Evolutionary conservation across 495 filamentous ascomycete species (phyloP).

Genomic region (Penicillium odoratum): DNA sequence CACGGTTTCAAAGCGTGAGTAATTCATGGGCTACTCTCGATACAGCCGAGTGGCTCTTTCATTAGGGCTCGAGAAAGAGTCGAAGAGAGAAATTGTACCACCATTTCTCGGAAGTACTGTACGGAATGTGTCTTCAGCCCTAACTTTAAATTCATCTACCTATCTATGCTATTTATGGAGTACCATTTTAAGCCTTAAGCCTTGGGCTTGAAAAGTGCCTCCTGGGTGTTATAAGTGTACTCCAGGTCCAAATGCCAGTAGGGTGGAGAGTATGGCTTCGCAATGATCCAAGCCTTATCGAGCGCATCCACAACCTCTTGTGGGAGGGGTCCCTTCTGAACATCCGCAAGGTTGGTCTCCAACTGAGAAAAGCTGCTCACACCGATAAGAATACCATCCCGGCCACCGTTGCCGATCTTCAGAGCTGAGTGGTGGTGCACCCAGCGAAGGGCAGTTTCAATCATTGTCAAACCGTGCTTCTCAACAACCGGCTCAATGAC

Average conservation of each 20-base stretch:
- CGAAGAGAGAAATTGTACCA: too few relatives aligned
- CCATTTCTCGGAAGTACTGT: too few relatives aligned
- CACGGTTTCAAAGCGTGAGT: too few relatives aligned
- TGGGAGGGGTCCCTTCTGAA: constrained; percentile 87
- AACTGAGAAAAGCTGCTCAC: constrained; percentile 74
- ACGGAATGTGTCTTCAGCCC: background rate
- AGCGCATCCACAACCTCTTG: constrained; percentile 78
- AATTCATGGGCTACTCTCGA: too few relatives aligned
- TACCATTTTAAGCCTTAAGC: constrained; percentile 1
- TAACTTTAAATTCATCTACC: background rate
- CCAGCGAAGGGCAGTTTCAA: constrained; percentile 87
- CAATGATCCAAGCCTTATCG: constrained; percentile 69
- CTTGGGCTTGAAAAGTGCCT: constrained; percentile 60
- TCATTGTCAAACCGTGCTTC: constrained; percentile 73
- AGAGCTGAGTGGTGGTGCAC: constrained; percentile 76
- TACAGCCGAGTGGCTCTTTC: too few relatives aligned
- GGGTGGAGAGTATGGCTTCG: constrained; percentile 64
- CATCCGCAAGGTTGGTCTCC: constrained; percentile 67
- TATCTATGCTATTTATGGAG: background rate
- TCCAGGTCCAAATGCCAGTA: constrained; percentile 80
- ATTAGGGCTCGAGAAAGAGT: too few relatives aligned
- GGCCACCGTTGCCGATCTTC: constrained; percentile 67
- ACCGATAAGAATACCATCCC: constrained; percentile 80
- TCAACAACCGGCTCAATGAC: constrained; percentile 71
- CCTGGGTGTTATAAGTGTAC: constrained; percentile 71